These are phyloP conservation scores for Gastrolobium bilobum DNA, from an alignment of 306 rosid species.

Conservation along the genomic window DNA sequence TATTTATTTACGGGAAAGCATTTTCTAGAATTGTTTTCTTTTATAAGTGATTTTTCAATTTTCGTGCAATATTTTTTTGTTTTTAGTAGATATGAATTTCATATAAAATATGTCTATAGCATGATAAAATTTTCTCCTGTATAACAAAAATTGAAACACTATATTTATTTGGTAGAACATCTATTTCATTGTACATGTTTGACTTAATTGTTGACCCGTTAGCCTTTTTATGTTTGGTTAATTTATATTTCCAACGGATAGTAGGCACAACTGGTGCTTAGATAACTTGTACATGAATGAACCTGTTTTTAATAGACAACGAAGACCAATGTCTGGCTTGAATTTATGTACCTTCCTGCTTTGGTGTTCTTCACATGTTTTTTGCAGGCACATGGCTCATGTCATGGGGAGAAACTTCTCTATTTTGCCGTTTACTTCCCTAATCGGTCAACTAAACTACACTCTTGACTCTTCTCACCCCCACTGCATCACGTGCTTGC, in stretches of 20 bases:
- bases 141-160: too few relatives aligned
- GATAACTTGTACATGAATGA: neutral
- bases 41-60: too few relatives aligned
- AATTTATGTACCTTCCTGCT: slow-evolving; percentile 32
- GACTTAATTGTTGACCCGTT: neutral
- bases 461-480: neutral
- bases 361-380: slow-evolving; percentile 49
- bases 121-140: too few relatives aligned
- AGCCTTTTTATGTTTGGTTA: neutral
- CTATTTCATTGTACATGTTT: slow-evolving; percentile 1
- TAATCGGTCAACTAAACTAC: slow-evolving; percentile 23
- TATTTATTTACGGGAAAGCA: too few relatives aligned
- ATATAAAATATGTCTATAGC: too few relatives aligned
- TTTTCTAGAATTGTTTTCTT: too few relatives aligned
- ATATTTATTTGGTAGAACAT: slow-evolving; percentile 6
- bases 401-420: slow-evolving; percentile 19
- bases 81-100: too few relatives aligned
- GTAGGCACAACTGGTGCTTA: slow-evolving; percentile 19
- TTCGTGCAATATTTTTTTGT: too few relatives aligned
- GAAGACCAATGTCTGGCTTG: slow-evolving; percentile 43
- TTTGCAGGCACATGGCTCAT: slow-evolving; percentile 29
- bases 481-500: slow-evolving; percentile 36
- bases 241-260: neutral
- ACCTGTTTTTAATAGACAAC: slow-evolving; percentile 4
- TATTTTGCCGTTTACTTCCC: slow-evolving; percentile 43